phyloP scores from a whole-genome alignment of 441 rosid genomes.

The Populus hybrid region DNA sequence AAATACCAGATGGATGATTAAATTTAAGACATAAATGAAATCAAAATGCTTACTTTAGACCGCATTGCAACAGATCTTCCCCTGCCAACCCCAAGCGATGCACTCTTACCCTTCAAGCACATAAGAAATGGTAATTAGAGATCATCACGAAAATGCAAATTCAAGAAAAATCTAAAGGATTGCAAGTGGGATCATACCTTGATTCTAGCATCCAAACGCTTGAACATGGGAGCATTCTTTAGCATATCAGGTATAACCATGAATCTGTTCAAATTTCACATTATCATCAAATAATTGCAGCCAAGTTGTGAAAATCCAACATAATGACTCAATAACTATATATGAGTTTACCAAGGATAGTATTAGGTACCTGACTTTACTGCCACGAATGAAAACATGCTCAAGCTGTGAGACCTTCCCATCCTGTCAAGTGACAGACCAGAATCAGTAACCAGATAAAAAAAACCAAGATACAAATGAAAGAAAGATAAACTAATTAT shows the following conservation, averaged over 20 bases:
- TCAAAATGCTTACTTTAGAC: conserved; percentile 66
- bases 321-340: not conserved
- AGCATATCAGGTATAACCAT: conserved; percentile 99
- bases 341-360: not conserved
- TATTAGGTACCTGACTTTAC: conserved; percentile 88
- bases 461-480: not conserved
- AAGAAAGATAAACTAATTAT: not conserved
- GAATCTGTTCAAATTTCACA: conserved; percentile 51
- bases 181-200: conserved; percentile 43
- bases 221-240: conserved; percentile 98
- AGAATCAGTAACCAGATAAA: conserved; percentile 3
- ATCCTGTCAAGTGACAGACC: conserved; percentile 49
- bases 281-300: not conserved
- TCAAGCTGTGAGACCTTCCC: conserved; percentile 97
- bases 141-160: not conserved
- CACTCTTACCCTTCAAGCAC: conserved; percentile 84
- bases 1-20: not conserved
- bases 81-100: conserved; percentile 95
- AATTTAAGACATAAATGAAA: not conserved
- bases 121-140: conserved; percentile 10
- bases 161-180: not conserved
- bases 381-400: conserved; percentile 95
- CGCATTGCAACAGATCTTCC: conserved; percentile 98
- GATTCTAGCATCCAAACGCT: conserved; percentile 94
- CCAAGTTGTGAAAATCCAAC: not conserved